Conservation (phyloP, 768 basidiomycete species). For the Trichaptum fuscoviolaceum region DNA sequence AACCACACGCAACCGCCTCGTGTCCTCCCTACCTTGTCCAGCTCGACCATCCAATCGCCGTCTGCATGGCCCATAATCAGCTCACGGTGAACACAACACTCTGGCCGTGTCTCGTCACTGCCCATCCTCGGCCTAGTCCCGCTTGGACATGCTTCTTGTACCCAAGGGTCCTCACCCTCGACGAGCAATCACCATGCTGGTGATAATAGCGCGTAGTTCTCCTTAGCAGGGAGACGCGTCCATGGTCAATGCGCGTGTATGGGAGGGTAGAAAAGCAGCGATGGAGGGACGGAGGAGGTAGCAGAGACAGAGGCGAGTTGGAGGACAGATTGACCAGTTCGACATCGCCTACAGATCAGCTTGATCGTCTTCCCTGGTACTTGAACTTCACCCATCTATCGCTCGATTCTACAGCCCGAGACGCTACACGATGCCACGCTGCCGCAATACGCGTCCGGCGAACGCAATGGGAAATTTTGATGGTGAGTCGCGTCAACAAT, state of each 20-base stretch:
- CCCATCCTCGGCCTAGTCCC: not conserved
- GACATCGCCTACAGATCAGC: not conserved
- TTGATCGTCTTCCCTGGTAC: not conserved
- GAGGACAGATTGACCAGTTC: not conserved
- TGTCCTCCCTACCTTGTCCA: not conserved
- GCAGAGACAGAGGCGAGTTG: not conserved
- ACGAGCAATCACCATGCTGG: not conserved
- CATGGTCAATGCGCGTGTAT: not conserved
- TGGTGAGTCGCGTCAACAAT: not conserved
- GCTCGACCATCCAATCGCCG: not conserved
- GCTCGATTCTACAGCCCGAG: not conserved
- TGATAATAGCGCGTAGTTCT: not conserved
- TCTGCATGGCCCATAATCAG: not conserved
- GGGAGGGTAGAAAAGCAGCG: slow-evolving; percentile 1
- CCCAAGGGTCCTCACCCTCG: not conserved
- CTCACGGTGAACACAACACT: not conserved
- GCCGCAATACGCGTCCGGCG: not conserved
- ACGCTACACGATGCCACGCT: no score
- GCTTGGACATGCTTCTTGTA: not conserved
- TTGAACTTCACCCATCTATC: not conserved
- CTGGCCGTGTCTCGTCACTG: not conserved
- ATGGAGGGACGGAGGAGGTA: not conserved
- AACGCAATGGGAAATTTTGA: not conserved
- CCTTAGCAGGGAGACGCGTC: not conserved
- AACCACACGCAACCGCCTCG: not conserved